phyloP scores from a whole-genome alignment of 2,329 filamentous ascomycete genomes.

The Myriosclerotinia duriaeana region DNA sequence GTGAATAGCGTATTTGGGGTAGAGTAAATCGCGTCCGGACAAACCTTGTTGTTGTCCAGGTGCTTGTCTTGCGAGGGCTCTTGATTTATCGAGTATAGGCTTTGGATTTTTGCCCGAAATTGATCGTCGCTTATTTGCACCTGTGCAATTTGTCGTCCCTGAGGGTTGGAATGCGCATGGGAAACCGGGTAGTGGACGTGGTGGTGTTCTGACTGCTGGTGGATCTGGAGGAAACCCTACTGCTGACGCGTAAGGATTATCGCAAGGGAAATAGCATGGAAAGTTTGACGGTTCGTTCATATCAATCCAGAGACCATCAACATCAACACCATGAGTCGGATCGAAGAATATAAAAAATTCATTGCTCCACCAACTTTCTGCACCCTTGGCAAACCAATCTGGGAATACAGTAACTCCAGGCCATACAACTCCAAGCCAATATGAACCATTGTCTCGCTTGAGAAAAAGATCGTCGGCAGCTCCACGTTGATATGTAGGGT shows the following conservation, averaged over 20 bases:
- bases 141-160: slow-evolving; percentile 42
- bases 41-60: slow-evolving; percentile 54
- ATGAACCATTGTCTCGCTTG: slow-evolving; percentile 58
- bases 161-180: slow-evolving; percentile 64
- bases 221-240: slow-evolving; percentile 58
- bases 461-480: slow-evolving; percentile 50
- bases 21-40: slow-evolving; percentile 61
- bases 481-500: slow-evolving; percentile 54
- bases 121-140: slow-evolving; percentile 28
- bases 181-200: slow-evolving; percentile 67
- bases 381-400: slow-evolving; percentile 71
- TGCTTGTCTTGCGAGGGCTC: slow-evolving; percentile 25
- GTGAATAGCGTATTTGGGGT: slow-evolving; percentile 63
- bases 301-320: slow-evolving; percentile 78
- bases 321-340: slow-evolving; percentile 63
- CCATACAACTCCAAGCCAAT: slow-evolving; percentile 70
- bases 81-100: not conserved
- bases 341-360: slow-evolving; percentile 67
- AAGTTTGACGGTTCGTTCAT: slow-evolving; percentile 60
- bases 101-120: slow-evolving; percentile 18
- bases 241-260: slow-evolving; percentile 44
- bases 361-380: slow-evolving; percentile 66
- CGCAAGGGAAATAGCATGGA: slow-evolving; percentile 55
- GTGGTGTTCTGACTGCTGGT: slow-evolving; percentile 61
- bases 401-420: slow-evolving; percentile 71